These are phyloP conservation scores for Colletotrichum sp. DNA, from an alignment of 2,329 filamentous ascomycete genomes.

Conservation along the genomic window DNA sequence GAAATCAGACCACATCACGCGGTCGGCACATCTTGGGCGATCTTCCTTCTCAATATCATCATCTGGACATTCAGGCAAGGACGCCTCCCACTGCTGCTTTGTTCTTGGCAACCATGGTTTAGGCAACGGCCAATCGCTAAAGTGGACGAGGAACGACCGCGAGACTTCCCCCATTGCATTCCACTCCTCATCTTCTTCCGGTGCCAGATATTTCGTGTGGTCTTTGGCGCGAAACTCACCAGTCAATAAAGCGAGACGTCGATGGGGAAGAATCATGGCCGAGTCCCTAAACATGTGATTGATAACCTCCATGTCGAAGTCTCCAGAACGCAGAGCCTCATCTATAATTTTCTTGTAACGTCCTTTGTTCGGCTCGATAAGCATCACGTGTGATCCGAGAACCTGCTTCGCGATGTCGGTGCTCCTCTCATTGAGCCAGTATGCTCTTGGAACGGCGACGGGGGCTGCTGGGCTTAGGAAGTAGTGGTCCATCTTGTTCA, in stretches of 20 bases:
- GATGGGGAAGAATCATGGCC: conserved; percentile 67
- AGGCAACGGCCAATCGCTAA: conserved; percentile 73
- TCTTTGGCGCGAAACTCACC: conserved; percentile 62
- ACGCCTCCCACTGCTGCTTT: background rate
- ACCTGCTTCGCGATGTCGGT: conserved; percentile 39
- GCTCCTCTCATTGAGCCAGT: conserved; percentile 61
- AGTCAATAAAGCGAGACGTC: conserved; percentile 64
- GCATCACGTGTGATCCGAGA: conserved; percentile 57
- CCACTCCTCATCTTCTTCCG: conserved; percentile 59
- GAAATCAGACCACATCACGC: background rate
- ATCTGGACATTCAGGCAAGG: background rate
- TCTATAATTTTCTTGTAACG: conserved; percentile 42
- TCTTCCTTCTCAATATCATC: background rate
- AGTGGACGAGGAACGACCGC: conserved; percentile 72
- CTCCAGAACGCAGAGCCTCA: conserved; percentile 34
- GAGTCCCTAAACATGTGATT: conserved; percentile 65
- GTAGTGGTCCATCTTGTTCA: conserved; percentile 71
- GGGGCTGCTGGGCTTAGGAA: conserved; percentile 67
- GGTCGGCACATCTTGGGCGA: background rate
- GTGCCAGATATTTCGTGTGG: conserved; percentile 50
- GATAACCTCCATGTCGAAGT: conserved; percentile 72
- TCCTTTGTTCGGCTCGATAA: conserved; percentile 53
- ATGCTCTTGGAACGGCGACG: conserved; percentile 73
- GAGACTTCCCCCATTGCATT: conserved; percentile 55
- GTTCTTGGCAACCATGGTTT: conserved; percentile 51